Percentiles rank a stretch among this genome's conserved stretches.
These are phyloP conservation scores for Microdochium trichocladiopsis DNA, from an alignment of 2,329 filamentous ascomycete genomes.

Conservation along the genomic window DNA sequence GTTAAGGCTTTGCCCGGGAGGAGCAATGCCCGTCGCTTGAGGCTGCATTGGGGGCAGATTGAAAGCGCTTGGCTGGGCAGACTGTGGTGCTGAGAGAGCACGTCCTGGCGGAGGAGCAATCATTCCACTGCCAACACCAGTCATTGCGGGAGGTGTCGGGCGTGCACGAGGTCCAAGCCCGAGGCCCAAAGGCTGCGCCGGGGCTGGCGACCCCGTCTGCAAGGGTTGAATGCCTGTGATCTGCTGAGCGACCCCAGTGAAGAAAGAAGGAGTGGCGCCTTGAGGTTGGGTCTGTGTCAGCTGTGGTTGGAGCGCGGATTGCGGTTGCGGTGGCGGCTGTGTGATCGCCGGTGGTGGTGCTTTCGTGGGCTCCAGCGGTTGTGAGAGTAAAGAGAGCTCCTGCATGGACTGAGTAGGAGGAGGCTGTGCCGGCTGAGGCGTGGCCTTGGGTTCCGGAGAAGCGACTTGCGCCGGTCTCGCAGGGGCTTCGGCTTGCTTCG, in stretches of 20 bases:
- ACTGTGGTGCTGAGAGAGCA: constrained; percentile 81
- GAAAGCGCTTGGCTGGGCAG: constrained; percentile 68
- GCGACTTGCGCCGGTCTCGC: constrained; percentile 54
- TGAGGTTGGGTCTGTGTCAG: constrained; percentile 34
- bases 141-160: constrained; percentile 60
- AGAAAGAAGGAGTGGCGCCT: constrained; percentile 54
- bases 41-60: constrained; percentile 69
- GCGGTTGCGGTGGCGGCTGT: constrained; percentile 22
- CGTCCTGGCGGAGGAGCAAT: constrained; percentile 72
- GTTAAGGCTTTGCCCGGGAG: constrained; percentile 68
- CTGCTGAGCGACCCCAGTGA: constrained; percentile 39
- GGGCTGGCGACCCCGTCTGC: constrained; percentile 30
- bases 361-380: constrained; percentile 46
- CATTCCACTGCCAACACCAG: constrained; percentile 53
- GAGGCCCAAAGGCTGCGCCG: constrained; percentile 34
- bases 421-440: constrained; percentile 19
- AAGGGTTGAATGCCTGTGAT: constrained; percentile 34
- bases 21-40: constrained; percentile 77
- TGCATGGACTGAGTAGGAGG: constrained; percentile 33
- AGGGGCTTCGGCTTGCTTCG: constrained; percentile 44
- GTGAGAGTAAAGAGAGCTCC: constrained; percentile 45
- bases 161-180: constrained; percentile 51
- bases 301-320: constrained; percentile 21
- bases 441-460: constrained; percentile 48
- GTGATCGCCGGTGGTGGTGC: constrained; percentile 21